Percentiles rank a stretch among this genome's conserved stretches.
Conservation (phyloP, 2,329 filamentous ascomycete genomes). For the Colletotrichum cordylinicola region DNA sequence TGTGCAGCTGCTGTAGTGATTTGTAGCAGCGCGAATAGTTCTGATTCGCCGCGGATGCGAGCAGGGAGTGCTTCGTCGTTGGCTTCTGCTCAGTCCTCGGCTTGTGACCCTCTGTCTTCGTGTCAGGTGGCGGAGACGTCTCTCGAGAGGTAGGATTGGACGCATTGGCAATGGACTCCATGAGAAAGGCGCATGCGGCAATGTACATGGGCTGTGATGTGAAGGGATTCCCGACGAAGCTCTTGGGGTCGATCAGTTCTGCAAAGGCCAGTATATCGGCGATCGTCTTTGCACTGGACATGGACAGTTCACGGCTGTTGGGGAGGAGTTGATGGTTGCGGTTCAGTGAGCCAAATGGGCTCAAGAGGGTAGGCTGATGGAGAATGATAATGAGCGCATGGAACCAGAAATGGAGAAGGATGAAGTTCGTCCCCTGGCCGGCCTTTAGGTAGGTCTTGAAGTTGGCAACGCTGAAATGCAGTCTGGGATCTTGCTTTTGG, state of each 20-base stretch:
- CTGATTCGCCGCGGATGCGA: conserved; percentile 82
- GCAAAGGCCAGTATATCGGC: conserved; percentile 88
- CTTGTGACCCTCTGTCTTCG: conserved; percentile 22
- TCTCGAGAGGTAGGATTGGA: conserved; percentile 70
- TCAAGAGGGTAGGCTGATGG: conserved; percentile 82
- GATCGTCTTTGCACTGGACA: conserved; percentile 91
- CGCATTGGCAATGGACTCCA: conserved; percentile 77
- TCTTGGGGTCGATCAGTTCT: conserved; percentile 83
- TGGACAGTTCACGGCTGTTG: conserved; percentile 81
- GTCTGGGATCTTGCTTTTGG: conserved; percentile 73
- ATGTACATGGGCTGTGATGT: conserved; percentile 93
- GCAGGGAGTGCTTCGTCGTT: conserved; percentile 72
- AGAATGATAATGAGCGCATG: conserved; percentile 85
- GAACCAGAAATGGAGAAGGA: conserved; percentile 88
- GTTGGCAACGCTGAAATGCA: conserved; percentile 86
- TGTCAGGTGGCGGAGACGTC: conserved; percentile 49
- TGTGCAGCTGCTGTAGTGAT: conserved; percentile 79
- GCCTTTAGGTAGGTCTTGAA: conserved; percentile 84
- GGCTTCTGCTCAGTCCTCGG: conserved; percentile 37
- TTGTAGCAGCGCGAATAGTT: conserved; percentile 90
- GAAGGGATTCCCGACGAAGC: conserved; percentile 87
- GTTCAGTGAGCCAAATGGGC: conserved; percentile 69
- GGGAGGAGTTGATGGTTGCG: conserved; percentile 75
- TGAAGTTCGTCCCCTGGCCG: conserved; percentile 85
- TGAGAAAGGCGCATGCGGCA: conserved; percentile 85